phyloP scores from a whole-genome alignment of 352 stramenopile genomes.

The Phytophthora tentaculata region DNA sequence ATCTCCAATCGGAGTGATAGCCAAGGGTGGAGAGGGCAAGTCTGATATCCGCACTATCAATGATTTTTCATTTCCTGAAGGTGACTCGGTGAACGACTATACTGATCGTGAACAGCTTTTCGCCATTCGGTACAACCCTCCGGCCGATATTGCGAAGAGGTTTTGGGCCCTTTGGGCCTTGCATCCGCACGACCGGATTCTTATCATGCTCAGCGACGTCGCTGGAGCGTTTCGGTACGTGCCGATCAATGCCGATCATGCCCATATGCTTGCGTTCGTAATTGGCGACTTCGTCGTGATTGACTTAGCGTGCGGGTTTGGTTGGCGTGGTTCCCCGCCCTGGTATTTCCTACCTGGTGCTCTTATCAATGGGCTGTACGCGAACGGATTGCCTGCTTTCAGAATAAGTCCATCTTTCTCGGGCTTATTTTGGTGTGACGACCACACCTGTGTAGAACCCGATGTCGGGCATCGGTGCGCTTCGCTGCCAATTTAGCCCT shows the following conservation, averaged over 20 bases:
- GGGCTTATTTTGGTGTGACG: conserved; percentile 25
- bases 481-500: conserved; percentile 16
- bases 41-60: no score
- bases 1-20: no score
- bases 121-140: no score
- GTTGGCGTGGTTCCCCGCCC: conserved; percentile 14
- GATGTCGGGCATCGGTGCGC: background rate
- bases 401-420: no score
- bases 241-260: conserved; percentile 11
- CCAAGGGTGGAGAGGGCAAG: no score
- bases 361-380: conserved; percentile 25
- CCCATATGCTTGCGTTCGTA: conserved; percentile 29
- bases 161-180: no score
- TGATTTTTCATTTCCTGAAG: no score
- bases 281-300: conserved; percentile 32
- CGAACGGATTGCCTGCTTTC: no score
- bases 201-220: conserved; percentile 37
- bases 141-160: no score
- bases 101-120: no score
- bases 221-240: conserved; percentile 39
- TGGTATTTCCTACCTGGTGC: conserved; percentile 24
- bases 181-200: no score
- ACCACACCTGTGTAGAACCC: conserved; percentile 27
- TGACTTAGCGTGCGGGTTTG: conserved; percentile 14
- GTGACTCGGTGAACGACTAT: no score